Percentiles rank a stretch among this genome's conserved stretches.
Conservation (phyloP, 2,329 filamentous ascomycete species). For the Penicillium sp. region DNA sequence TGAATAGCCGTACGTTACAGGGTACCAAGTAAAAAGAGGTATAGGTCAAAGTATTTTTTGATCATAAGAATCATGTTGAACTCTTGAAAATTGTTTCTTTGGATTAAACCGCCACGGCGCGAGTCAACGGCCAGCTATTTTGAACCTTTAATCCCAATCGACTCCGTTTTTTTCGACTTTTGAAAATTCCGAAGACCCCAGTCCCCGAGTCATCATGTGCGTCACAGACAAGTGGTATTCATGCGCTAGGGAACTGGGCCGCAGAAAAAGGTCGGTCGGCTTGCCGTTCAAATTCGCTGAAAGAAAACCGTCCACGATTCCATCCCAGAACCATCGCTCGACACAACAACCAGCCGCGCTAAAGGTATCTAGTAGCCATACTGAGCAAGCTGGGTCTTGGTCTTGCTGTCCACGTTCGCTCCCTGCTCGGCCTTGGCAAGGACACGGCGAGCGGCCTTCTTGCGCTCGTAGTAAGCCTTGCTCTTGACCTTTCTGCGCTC, state of each 20-base stretch:
- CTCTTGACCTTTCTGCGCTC: constrained; percentile 99
- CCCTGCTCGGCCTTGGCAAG: constrained; percentile 86
- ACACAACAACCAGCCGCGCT: constrained; percentile 35
- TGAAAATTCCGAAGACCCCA: constrained; percentile 26
- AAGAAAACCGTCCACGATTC: constrained; percentile 35
- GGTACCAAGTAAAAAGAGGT: constrained; percentile 10
- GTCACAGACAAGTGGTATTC: constrained; percentile 33
- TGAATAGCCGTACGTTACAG: neutral
- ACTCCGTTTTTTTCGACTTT: constrained; percentile 33
- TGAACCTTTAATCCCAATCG: constrained; percentile 36
- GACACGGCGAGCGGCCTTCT: constrained; percentile 91
- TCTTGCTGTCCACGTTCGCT: constrained; percentile 77
- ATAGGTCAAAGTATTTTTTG: constrained; percentile 17
- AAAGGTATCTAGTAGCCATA: constrained; percentile 70
- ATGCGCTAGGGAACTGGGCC: constrained; percentile 24
- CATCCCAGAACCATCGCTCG: constrained; percentile 33
- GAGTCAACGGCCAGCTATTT: constrained; percentile 36
- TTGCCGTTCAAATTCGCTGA: constrained; percentile 35
- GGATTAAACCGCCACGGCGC: constrained; percentile 38
- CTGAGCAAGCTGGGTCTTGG: constrained; percentile 75
- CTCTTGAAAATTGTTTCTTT: constrained; percentile 33
- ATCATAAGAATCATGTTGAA: constrained; percentile 30
- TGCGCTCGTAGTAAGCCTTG: constrained; percentile 98
- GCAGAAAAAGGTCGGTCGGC: constrained; percentile 34
- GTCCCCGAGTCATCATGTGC: constrained; percentile 27